Evolutionary conservation across 805 yeast species (phyloP).

Genomic region (Cyberlindnera mississippiensis): DNA sequence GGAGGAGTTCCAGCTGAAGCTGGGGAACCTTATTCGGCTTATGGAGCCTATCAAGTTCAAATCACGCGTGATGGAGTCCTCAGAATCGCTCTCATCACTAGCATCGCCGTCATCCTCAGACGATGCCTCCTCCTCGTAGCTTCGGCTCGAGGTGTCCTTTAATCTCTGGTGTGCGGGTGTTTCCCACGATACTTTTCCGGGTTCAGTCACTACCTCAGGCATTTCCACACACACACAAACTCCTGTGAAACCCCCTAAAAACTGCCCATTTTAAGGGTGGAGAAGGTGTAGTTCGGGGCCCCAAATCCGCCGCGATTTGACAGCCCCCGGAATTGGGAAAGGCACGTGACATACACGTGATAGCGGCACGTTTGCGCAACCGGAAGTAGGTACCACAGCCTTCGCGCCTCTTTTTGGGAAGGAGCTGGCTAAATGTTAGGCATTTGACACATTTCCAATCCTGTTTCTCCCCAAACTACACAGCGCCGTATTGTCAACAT

Average conservation of each 20-base stretch:
- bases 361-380: no score
- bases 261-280: no score
- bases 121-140: not conserved
- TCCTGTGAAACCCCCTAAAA: no score
- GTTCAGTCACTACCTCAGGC: constrained; percentile 4
- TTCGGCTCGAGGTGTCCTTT: constrained; percentile 2
- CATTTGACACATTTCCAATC: no score
- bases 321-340: not conserved
- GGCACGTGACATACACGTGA: no score
- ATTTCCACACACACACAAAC: no score
- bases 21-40: constrained; percentile 21
- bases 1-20: constrained; percentile 18
- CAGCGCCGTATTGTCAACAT: not conserved
- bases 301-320: not conserved
- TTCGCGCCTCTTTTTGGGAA: no score
- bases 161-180: not conserved
- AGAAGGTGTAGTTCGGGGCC: no score
- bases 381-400: not conserved
- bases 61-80: constrained; percentile 40
- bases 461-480: no score
- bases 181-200: constrained; percentile 5
- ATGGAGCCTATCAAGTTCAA: constrained; percentile 49
- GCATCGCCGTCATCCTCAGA: constrained; percentile 8
- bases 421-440: no score
- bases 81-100: constrained; percentile 17